These are phyloP conservation scores for Trichoderma citrinoviride DNA, from an alignment of 2,329 filamentous ascomycete species.

Conservation along the genomic window DNA sequence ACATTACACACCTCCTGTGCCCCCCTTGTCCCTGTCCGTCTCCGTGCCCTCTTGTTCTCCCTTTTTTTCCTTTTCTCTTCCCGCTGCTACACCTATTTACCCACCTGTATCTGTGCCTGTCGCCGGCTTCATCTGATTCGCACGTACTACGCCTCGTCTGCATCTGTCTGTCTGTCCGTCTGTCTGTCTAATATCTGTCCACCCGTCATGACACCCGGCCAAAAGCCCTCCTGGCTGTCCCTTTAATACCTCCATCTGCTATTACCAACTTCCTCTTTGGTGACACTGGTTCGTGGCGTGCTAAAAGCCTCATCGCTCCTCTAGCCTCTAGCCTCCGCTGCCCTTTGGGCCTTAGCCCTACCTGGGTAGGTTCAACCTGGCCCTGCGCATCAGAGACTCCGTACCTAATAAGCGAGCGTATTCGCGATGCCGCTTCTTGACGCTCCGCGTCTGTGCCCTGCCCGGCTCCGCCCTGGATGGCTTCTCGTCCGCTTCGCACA, in stretches of 20 bases:
- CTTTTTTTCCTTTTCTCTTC: neutral
- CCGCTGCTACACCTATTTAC: neutral
- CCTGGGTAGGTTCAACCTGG: slow-evolving; percentile 1
- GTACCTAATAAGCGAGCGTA: neutral
- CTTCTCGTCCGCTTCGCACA: neutral
- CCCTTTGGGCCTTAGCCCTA: neutral
- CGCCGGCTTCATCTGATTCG: neutral
- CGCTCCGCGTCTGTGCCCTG: neutral
- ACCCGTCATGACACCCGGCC: neutral
- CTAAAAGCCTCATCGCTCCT: slow-evolving; percentile 11
- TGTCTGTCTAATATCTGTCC: neutral
- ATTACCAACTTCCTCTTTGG: slow-evolving; percentile 18
- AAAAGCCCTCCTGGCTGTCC: neutral
- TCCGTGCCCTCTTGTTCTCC: neutral
- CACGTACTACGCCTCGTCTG: neutral
- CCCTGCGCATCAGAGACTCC: neutral
- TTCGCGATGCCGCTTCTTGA: slow-evolving; percentile 6
- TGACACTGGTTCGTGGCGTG: slow-evolving; percentile 13
- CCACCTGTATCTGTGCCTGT: neutral
- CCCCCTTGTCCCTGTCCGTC: neutral
- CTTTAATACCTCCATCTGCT: neutral
- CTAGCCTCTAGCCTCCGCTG: neutral
- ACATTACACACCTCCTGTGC: too few species aligned
- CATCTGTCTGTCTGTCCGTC: neutral
- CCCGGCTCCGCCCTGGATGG: neutral